Conservation (phyloP, 768 basidiomycete species). For the Kondoa subrosea region DNA sequence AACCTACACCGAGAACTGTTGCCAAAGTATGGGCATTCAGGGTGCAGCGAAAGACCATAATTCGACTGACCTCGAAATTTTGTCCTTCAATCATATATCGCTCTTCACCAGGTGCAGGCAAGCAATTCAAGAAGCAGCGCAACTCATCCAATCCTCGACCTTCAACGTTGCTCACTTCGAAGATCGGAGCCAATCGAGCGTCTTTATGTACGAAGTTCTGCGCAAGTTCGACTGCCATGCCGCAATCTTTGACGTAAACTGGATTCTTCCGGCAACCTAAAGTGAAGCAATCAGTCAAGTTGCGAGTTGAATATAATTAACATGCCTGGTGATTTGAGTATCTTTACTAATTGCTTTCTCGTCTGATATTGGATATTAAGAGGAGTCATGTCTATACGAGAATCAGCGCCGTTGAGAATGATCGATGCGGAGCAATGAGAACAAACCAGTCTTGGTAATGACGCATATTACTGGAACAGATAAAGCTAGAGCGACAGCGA, state of each 20-base stretch:
- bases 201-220: slow-evolving; percentile 48
- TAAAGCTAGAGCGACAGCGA: slow-evolving; percentile 82
- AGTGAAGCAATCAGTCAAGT: neutral
- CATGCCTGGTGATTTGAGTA: slow-evolving; percentile 66
- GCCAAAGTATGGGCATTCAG: too few species aligned
- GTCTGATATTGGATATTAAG: slow-evolving; percentile 80
- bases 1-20: neutral
- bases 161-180: slow-evolving; percentile 16
- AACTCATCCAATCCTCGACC: slow-evolving; percentile 31
- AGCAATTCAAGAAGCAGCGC: slow-evolving; percentile 72
- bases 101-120: slow-evolving; percentile 37
- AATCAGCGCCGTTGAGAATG: too few species aligned
- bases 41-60: too few species aligned
- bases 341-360: slow-evolving; percentile 77
- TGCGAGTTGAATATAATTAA: neutral
- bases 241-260: slow-evolving; percentile 49
- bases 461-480: slow-evolving; percentile 85
- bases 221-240: slow-evolving; percentile 63
- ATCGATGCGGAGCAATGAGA: neutral
- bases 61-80: too few species aligned
- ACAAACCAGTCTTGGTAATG: slow-evolving; percentile 62
- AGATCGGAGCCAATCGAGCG: slow-evolving; percentile 16
- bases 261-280: slow-evolving; percentile 40
- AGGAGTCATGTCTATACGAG: slow-evolving; percentile 90
- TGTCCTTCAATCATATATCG: neutral